Evolutionary conservation across 75 land plant species (phyloP), one percentile per base, ranked within the genome.

Genomic region (Cunninghamia lanceolata): DNA sequence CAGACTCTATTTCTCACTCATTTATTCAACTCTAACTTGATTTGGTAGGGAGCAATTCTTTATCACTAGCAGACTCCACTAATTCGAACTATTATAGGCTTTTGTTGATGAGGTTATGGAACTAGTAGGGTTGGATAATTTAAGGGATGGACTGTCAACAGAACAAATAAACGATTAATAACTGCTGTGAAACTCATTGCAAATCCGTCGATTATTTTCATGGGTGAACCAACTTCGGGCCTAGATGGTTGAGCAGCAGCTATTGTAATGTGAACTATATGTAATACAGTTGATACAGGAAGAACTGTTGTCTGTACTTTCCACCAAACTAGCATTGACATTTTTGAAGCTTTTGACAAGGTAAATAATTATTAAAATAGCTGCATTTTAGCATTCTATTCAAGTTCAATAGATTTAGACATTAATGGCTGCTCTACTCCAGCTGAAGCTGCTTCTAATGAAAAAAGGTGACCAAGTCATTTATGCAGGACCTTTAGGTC

Each of bases 271-370:
- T 89, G 95, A 81, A 90, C 94, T 32, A 91, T 94, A 47, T 90
- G 95, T 52, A 94, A 94, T 87, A 94, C 94, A 0, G 95, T 94
- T 74, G 91, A 94, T 75, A 94, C 95, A 32, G 95, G 95, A 83
- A 88, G 95, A 86, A 94, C 95, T 3, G 93, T 94, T 14, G 95
- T 94, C 30, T 94, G 94, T 87, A 93, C 92, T 21, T 91, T 93
- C 83, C 92, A 93, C 82, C 94, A 93, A 82, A 93, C 93, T 14
- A 93, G 95, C 90, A 93, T 93, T 43, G 95, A 94, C 91, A 91
- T 94, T 32, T 94, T 94, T 85, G 96, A 94, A 85, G 89, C 96
- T 38, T 95, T 95, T 88, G 96, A 95, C 86, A 94, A 95, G 94
- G 95, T 92, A 39, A 59, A 40, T 0, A 32, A 84, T 30, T 2